Conservation (phyloP, 106 monocot species). For the Platanthera zijinensis region DNA sequence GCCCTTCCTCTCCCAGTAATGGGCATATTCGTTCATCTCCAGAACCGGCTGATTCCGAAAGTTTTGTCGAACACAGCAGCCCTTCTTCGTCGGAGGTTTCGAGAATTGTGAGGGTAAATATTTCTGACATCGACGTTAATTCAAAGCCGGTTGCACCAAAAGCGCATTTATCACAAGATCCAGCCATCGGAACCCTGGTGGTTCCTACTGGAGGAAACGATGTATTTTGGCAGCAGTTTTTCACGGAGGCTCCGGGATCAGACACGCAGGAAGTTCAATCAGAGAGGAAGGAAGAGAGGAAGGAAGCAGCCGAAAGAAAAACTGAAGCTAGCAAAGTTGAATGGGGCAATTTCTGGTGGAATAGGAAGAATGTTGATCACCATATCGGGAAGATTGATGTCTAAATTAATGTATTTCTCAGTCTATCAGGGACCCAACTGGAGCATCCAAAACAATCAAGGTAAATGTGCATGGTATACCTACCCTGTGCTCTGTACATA, state of each 20-base stretch:
- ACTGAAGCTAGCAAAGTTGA: constrained; percentile 18
- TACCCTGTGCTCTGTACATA: background rate
- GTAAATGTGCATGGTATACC: background rate
- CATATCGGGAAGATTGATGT: constrained; percentile 48
- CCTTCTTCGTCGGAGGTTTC: constrained; percentile 29
- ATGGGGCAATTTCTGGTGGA: constrained; percentile 22
- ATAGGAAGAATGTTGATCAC: constrained; percentile 45
- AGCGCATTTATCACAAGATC: constrained; percentile 18
- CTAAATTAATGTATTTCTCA: background rate
- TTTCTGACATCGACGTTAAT: constrained; percentile 67
- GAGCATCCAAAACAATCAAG: background rate
- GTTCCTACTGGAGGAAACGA: constrained; percentile 42
- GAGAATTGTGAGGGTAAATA: constrained; percentile 16
- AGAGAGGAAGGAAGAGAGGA: constrained; percentile 50
- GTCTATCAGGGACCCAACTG: background rate
- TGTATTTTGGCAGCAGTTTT: constrained; percentile 78
- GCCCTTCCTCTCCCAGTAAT: constrained; percentile 25
- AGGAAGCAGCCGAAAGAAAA: constrained; percentile 19
- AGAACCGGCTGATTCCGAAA: constrained; percentile 32
- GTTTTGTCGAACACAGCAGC: constrained; percentile 29
- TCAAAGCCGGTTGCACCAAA: constrained; percentile 36
- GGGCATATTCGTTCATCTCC: constrained; percentile 23
- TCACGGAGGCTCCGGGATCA: constrained; percentile 47
- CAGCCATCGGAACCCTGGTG: constrained; percentile 7
- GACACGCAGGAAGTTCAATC: constrained; percentile 48